Evolutionary conservation across 1,139 yeast genomes (phyloP), one percentile per base, ranked within the genome.

Genomic region (Williopsis jadinii): DNA sequence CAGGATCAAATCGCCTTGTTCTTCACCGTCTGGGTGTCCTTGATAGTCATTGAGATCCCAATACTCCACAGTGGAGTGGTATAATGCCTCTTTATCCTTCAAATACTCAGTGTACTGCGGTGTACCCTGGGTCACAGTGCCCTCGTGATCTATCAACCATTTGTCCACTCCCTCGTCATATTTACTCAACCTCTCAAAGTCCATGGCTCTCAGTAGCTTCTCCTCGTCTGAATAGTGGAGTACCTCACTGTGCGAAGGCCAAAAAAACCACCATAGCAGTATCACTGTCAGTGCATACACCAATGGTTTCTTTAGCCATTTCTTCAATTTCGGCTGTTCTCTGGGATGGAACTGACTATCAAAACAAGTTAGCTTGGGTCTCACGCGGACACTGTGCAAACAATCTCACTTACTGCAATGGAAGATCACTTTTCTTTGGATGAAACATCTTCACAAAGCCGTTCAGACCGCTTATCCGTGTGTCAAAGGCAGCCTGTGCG

Each of bases 1-100:
- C 44, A 87, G 65, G 11, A 87, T 78, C 38, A 80, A 74, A 50
- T 86, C 94, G 12, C 77, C 74, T 12, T 78, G 61, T n/a, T 59
- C 55, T 13, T 63, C 63, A 3, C 90, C 94, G 36, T 70, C 66
- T 4, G 69, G 55, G 2, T 72, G 52, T 2, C 90, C 92, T 39
- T 60, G 65, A 53, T 68, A 82, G 32, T 77, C 72, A 43, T 68
- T 67, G 50, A 84, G 66, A 54, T 84, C 92, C 53, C 77, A 82
- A 46, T 63, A 68, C 41, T 80, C 83, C 28, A 80, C 83, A 1
- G 70, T 54, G 10, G 53, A 43, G 35, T 53, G 56, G 36, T 49
- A 55, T 14, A 55, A 39, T 2, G 46, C 46, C 32, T 55, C 59
- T 11, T 42, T 35, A 19, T 55, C 55, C 32, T 46, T 37, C 26